These are phyloP conservation scores for Lactifluus piperatus DNA, from an alignment of 768 basidiomycete species.

Conservation along the genomic window DNA sequence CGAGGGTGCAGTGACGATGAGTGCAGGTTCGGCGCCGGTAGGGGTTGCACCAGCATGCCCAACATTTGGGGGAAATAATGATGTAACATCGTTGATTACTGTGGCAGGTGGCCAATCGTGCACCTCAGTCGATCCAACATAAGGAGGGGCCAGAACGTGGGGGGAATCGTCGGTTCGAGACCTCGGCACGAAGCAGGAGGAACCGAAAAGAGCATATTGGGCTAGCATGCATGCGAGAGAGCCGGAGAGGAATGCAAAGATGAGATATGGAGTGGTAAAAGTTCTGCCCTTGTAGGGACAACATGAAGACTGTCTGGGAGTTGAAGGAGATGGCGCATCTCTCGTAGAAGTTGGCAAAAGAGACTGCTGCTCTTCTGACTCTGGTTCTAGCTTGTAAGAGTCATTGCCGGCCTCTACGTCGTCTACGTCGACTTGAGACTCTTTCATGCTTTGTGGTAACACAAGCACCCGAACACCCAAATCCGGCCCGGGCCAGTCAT, in stretches of 20 bases:
- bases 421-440: background rate
- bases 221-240: constrained; percentile 8
- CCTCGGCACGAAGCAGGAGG: background rate
- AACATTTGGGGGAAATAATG: constrained; percentile 67
- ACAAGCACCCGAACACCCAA: too few species aligned
- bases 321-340: constrained; percentile 27
- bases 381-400: constrained; percentile 8
- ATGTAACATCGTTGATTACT: constrained; percentile 65
- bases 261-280: constrained; percentile 1
- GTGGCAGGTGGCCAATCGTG: constrained; percentile 64
- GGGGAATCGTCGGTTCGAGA: background rate
- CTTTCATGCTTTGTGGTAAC: constrained; percentile 2
- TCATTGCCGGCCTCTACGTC: constrained; percentile 13
- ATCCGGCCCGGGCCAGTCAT: too few species aligned
- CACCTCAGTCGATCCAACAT: constrained; percentile 62
- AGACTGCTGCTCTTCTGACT: constrained; percentile 16
- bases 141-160: constrained; percentile 44
- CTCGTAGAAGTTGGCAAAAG: constrained; percentile 22
- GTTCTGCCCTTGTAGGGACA: background rate
- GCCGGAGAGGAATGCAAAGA: constrained; percentile 15
- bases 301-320: constrained; percentile 32
- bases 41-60: constrained; percentile 73
- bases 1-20: constrained; percentile 66
- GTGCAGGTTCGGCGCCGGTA: constrained; percentile 67
- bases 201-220: constrained; percentile 12